Conservation (phyloP, 345 rosid species). For the Excoecaria agallocha region DNA sequence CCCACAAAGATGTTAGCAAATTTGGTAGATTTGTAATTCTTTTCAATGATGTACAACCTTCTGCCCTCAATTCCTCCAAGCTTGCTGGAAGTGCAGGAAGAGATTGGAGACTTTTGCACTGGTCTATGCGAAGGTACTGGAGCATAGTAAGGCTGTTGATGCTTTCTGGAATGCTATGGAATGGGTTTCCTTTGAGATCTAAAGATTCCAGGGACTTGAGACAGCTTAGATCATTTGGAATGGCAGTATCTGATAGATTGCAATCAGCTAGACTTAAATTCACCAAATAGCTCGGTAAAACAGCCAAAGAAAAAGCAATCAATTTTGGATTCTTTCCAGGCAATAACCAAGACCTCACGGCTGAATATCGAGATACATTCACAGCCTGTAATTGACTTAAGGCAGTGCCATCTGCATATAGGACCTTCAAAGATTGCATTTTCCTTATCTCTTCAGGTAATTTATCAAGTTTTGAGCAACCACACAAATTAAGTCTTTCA, state of each 20-base stretch:
- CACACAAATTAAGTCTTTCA: constrained; percentile 22
- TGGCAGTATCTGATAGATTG: constrained; percentile 14
- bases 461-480: constrained; percentile 27
- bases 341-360: constrained; percentile 15
- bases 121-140: constrained; percentile 7
- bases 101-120: constrained; percentile 15
- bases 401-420: constrained; percentile 21
- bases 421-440: constrained; percentile 24
- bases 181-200: constrained; percentile 23
- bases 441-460: constrained; percentile 16
- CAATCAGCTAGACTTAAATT: constrained; percentile 19
- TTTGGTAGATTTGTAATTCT: constrained; percentile 12
- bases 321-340: constrained; percentile 8
- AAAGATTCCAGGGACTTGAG: constrained; percentile 13
- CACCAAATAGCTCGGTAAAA: constrained; percentile 12
- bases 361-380: constrained; percentile 7
- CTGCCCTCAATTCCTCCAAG: constrained; percentile 1
- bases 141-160: constrained; percentile 3
- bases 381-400: constrained; percentile 7
- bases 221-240: constrained; percentile 13
- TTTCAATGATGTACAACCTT: neutral
- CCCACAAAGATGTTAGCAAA: constrained; percentile 2
- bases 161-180: constrained; percentile 20
- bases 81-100: constrained; percentile 25
- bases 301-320: constrained; percentile 6